Conservation (phyloP, 148 eudicot genomes). For the Camellia sinensis region DNA sequence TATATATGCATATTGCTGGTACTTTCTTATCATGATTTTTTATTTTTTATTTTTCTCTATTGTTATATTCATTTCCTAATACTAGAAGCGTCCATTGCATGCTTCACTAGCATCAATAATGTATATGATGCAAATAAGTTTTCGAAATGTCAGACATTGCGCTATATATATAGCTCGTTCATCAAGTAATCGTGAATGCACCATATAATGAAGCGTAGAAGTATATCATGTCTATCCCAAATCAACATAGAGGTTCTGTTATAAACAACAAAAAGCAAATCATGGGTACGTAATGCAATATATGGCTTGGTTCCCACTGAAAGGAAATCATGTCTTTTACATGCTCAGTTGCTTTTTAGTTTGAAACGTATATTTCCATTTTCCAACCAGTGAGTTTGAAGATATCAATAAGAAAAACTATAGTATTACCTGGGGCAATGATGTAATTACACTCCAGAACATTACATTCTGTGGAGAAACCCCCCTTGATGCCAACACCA, state of each 20-base stretch:
- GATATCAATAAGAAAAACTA: slow-evolving; percentile 9
- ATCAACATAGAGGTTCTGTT: background rate
- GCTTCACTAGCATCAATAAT: no score
- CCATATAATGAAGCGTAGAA: background rate
- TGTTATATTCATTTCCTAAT: no score
- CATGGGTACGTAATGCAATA: background rate
- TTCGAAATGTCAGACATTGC: no score
- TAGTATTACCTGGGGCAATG: slow-evolving; percentile 80
- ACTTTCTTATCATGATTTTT: no score
- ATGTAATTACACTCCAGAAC: slow-evolving; percentile 95
- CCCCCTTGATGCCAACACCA: slow-evolving; percentile 92
- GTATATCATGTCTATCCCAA: background rate
- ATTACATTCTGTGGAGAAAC: slow-evolving; percentile 95
- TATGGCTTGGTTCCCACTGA: background rate
- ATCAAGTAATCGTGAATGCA: background rate
- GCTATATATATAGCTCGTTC: no score
- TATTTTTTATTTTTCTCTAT: no score
- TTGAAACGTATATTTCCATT: background rate
- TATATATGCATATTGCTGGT: no score
- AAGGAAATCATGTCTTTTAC: background rate
- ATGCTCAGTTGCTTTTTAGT: background rate
- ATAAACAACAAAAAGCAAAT: background rate
- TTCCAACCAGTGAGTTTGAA: background rate
- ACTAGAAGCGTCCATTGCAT: no score
- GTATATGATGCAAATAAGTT: no score